A percentile compares a stretch with the other conserved stretches of the same genome.
phyloP scores from a whole-genome alignment of 768 basidiomycete species.

The Nidularia sp. region DNA sequence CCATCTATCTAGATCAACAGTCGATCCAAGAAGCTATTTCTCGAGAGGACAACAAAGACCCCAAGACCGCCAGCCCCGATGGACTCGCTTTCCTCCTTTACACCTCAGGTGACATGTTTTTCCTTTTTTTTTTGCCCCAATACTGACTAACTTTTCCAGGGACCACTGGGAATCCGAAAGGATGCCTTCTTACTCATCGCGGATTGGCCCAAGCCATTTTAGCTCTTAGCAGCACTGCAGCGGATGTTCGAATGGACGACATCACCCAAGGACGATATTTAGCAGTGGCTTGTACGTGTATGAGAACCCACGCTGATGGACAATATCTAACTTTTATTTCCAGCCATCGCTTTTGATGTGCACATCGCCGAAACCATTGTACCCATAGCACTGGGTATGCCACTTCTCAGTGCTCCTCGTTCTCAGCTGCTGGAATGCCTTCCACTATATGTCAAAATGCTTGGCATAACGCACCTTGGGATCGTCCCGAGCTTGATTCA shows the following conservation, averaged over 20 bases:
- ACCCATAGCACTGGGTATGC: slow-evolving; percentile 38
- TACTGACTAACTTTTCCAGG: slow-evolving; percentile 17
- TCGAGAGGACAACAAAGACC: slow-evolving; percentile 17
- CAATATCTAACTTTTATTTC: slow-evolving; percentile 2
- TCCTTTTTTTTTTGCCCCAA: no score
- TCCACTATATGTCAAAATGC: slow-evolving; percentile 25
- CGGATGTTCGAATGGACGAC: slow-evolving; percentile 21
- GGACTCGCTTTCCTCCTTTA: slow-evolving; percentile 42
- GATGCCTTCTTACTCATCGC: slow-evolving; percentile 35
- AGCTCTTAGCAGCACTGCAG: slow-evolving; percentile 25
- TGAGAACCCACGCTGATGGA: not conserved
- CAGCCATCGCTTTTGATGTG: slow-evolving; percentile 51
- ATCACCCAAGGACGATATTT: slow-evolving; percentile 25
- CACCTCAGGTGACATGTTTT: slow-evolving; percentile 34
- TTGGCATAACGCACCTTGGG: slow-evolving; percentile 43
- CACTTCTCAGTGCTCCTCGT: slow-evolving; percentile 36
- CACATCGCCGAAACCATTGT: slow-evolving; percentile 42
- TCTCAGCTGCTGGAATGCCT: slow-evolving; percentile 40
- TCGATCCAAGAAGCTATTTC: slow-evolving; percentile 19
- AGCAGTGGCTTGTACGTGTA: slow-evolving; percentile 38
- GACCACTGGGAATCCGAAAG: slow-evolving; percentile 49
- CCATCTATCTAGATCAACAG: slow-evolving; percentile 18
- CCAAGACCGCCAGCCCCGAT: slow-evolving; percentile 22
- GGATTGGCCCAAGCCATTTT: slow-evolving; percentile 25
- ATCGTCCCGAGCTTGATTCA: slow-evolving; percentile 52